Conservation (phyloP, 768 basidiomycete species). For the Mycena filopes region DNA sequence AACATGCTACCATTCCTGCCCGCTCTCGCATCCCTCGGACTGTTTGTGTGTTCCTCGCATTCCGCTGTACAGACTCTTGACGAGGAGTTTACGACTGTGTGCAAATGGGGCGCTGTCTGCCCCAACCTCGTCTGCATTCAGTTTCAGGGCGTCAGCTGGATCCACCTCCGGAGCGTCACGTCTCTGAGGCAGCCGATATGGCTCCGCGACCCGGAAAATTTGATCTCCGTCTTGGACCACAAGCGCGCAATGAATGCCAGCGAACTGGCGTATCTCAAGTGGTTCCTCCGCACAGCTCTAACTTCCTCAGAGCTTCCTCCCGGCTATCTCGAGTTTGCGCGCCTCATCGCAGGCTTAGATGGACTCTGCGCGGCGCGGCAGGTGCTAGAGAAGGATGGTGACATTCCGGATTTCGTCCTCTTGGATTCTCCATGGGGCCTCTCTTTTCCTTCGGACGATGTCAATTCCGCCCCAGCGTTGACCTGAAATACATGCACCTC, state of each 20-base stretch:
- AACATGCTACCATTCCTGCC: not conserved
- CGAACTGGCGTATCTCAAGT: conserved; percentile 1
- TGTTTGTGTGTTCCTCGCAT: too few species aligned
- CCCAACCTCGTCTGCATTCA: not conserved
- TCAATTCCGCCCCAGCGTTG: too few species aligned
- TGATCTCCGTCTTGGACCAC: too few species aligned
- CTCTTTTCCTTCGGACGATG: too few species aligned
- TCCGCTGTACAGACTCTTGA: too few species aligned
- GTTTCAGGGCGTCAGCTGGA: conserved; percentile 5
- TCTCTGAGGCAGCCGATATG: too few species aligned
- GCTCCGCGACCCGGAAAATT: too few species aligned
- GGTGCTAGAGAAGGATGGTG: not conserved
- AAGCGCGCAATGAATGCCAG: not conserved
- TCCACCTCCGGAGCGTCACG: too few species aligned
- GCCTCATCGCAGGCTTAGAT: not conserved
- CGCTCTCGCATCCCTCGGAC: too few species aligned
- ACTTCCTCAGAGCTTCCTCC: not conserved
- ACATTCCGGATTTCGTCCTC: conserved; percentile 3
- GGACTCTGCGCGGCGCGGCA: not conserved
- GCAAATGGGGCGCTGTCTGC: conserved; percentile 1
- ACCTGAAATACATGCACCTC: too few species aligned
- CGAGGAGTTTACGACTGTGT: not conserved
- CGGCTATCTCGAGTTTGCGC: too few species aligned
- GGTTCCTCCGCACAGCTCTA: not conserved
- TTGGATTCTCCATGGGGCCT: too few species aligned